A percentile compares a stretch with the other conserved stretches of the same genome.
These are phyloP conservation scores for Blastobotrys mokoenaii DNA, from an alignment of 805 yeast species.

Conservation along the genomic window DNA sequence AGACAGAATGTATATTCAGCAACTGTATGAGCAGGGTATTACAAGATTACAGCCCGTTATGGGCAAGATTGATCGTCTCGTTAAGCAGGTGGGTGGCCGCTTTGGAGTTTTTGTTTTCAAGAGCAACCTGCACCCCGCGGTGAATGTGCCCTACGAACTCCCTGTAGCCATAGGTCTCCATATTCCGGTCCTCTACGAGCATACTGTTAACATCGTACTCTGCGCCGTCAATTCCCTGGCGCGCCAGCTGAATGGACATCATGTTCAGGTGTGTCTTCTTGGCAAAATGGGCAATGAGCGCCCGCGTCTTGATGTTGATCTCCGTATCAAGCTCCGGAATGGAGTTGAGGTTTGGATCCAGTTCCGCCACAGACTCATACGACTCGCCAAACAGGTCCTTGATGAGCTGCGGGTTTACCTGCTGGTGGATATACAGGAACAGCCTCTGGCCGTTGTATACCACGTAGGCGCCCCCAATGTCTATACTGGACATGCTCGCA, in stretches of 20 bases:
- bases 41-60: conserved; percentile 3
- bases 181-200: conserved; percentile 65
- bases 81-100: conserved; percentile 7
- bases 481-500: conserved; percentile 34
- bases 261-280: conserved; percentile 31
- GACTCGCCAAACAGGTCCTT: conserved; percentile 68
- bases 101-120: conserved; percentile 15
- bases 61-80: conserved; percentile 9
- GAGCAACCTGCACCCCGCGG: conserved; percentile 31
- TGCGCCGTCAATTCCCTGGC: conserved; percentile 57
- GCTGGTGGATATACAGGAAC: conserved; percentile 59
- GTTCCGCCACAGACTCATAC: conserved; percentile 30
- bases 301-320: conserved; percentile 59
- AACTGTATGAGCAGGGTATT: too few relatives aligned
- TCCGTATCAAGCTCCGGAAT: conserved; percentile 66
- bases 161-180: conserved; percentile 48
- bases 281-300: conserved; percentile 51
- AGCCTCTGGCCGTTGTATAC: conserved; percentile 59
- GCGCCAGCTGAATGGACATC: conserved; percentile 48
- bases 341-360: conserved; percentile 44
- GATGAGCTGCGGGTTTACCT: conserved; percentile 57
- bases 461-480: conserved; percentile 70
- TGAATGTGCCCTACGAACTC: conserved; percentile 68
- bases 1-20: not conserved
- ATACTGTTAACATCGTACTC: conserved; percentile 48